phyloP scores from a whole-genome alignment of 768 basidiomycete species.

The Lentinula sp. region DNA sequence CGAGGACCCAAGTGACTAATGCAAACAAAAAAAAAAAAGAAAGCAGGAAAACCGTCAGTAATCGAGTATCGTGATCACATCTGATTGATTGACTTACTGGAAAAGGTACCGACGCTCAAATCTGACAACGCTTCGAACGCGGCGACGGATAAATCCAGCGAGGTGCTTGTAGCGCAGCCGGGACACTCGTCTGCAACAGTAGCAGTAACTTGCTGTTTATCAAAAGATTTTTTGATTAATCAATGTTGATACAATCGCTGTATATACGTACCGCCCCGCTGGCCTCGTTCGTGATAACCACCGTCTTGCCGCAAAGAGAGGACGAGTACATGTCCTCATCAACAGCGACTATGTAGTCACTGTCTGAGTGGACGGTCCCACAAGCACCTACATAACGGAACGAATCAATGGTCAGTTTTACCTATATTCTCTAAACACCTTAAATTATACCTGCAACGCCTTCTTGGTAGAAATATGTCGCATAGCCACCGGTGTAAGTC shows the following conservation, averaged over 20 bases:
- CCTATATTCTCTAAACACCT: neutral
- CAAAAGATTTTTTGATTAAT: neutral
- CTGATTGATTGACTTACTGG: neutral
- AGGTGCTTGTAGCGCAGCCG: slow-evolving; percentile 37
- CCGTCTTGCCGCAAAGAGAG: slow-evolving; percentile 51
- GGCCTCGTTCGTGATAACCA: slow-evolving; percentile 57
- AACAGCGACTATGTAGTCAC: slow-evolving; percentile 55
- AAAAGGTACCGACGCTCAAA: neutral
- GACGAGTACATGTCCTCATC: slow-evolving; percentile 48
- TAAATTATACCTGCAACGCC: slow-evolving; percentile 74
- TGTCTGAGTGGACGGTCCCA: slow-evolving; percentile 40
- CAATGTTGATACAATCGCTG: neutral
- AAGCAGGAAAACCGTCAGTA: neutral
- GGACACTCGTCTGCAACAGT: slow-evolving; percentile 55
- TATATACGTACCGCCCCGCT: slow-evolving; percentile 39
- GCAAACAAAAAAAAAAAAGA: neutral
- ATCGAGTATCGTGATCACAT: neutral
- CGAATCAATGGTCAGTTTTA: neutral
- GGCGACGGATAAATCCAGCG: slow-evolving; percentile 44
- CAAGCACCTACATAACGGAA: neutral
- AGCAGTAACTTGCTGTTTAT: slow-evolving; percentile 27
- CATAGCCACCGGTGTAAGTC: slow-evolving; percentile 33
- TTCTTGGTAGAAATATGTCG: slow-evolving; percentile 65
- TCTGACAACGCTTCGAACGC: slow-evolving; percentile 32
- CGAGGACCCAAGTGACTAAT: neutral